Evolutionary conservation across 257 asterid species (phyloP).

Genomic region (Dorcoceras hygrometricum): DNA sequence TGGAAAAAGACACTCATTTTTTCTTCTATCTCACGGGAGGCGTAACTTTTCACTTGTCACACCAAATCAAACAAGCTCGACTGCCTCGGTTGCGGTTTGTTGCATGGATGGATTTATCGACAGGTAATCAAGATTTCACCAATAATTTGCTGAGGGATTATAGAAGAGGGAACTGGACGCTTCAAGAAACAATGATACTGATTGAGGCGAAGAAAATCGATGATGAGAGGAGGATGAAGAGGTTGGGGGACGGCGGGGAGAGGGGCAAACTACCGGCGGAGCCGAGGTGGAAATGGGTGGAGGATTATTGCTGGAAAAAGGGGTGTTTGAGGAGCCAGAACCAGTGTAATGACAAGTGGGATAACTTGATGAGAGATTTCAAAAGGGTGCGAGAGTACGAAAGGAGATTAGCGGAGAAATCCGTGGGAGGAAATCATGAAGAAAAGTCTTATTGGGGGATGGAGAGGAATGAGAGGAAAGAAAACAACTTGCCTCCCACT

Average conservation of each 20-base stretch:
- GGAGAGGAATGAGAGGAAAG: slow-evolving; percentile 78
- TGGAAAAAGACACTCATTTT: neutral
- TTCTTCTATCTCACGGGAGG: neutral
- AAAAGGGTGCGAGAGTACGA: slow-evolving; percentile 81
- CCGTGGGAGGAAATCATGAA: slow-evolving; percentile 5
- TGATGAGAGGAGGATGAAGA: slow-evolving; percentile 73
- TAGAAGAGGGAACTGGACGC: slow-evolving; percentile 93
- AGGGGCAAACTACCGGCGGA: slow-evolving; percentile 75
- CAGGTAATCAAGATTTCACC: slow-evolving; percentile 36
- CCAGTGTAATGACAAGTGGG: slow-evolving; percentile 97
- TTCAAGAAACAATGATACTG: slow-evolving; percentile 76
- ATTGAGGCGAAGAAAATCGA: slow-evolving; percentile 90
- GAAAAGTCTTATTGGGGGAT: slow-evolving; percentile 66
- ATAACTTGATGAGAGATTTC: slow-evolving; percentile 90
- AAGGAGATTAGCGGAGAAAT: slow-evolving; percentile 28
- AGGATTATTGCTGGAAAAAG: slow-evolving; percentile 80
- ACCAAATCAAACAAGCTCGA: slow-evolving; percentile 1
- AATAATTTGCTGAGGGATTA: slow-evolving; percentile 51
- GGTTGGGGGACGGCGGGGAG: slow-evolving; percentile 45
- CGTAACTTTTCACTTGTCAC: neutral
- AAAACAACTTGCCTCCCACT: slow-evolving; percentile 63
- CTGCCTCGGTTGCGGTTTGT: slow-evolving; percentile 3
- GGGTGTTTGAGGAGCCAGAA: slow-evolving; percentile 84
- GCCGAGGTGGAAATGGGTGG: slow-evolving; percentile 96
- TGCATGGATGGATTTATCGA: slow-evolving; percentile 45